Evolutionary conservation across 179 eudicot genomes (phyloP), one percentile per base, ranked within the genome.

Genomic region (Silene vulgaris): DNA sequence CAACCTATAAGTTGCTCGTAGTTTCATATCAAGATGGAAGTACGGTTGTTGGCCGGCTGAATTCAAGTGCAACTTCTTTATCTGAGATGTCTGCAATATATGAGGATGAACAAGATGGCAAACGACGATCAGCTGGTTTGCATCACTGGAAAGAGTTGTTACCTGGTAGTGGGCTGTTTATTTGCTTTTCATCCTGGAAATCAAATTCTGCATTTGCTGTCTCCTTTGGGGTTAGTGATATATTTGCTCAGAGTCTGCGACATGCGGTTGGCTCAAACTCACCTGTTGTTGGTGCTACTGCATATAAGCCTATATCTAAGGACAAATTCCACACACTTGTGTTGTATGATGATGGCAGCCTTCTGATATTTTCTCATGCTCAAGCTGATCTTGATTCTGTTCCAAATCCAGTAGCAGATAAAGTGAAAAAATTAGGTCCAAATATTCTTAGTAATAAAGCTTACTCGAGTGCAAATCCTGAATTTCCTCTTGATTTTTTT

Each of bases 291-390:
- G 99, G 99, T 76, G 82, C 90, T 45, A 90, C 98, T 80, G 92
- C 97, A 20, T 91, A 93, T 79, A 91, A 85, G 86, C 98, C 99
- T 54, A 76, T 96, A 78, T 90, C 99, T 45, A 93, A 96, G 84
- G 98, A 93, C 84, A 96, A 90, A 81, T 84, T 89, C 43, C 99
- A 96, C 80, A 86, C 90, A 84, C 97, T 96, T 79, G 88, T 93
- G 79, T 85, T 96, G 78, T 97, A 93, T 85, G 99, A 96, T 82
- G 99, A 96, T 86, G 99, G 99, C 59, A 96, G 99, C 85, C 98
- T 96, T 77, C 99, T 93, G 87, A 96, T 96, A 77, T 93, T 90
- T 85, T 89, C 98, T 3, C 96, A 86, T 80, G 77, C 82, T 69
- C 94, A 91, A 65, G 75, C 83, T 82, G 99, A 92, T 72, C 84